Base-by-base conservation (phyloP, 2,329 filamentous ascomycete species). In the Trichoderma sp. region DNA sequence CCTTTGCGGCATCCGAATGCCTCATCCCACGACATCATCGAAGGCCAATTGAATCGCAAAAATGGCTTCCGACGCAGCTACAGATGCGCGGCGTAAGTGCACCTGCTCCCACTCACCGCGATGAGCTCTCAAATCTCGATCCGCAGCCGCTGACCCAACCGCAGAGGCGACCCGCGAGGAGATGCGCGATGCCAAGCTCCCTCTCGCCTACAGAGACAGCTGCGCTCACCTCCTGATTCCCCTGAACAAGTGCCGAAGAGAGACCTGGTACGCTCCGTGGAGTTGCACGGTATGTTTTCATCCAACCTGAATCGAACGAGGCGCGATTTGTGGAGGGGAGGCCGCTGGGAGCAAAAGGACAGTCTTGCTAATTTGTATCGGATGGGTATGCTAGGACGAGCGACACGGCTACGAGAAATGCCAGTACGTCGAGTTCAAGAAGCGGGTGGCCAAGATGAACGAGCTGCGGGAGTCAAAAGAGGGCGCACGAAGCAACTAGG, bases 341-440 rank as follows among this genome's bases (percentile, higher is more conserved):
- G 63, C 75, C 64, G n/a, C 50, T 66, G 76, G 38, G 38, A 50
- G 24, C 12, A 24, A 41, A 24, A 16, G 27, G 35, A 21, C 18
- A 33, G 21, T 6, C 11, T 18, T 67, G 75, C 75, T 66, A 50
- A 78, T 38, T 31, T 12, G 14, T 16, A n/a, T 33, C 27, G 74
- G 73, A 72, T 75, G 66, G 16, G 59, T 4, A 38, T 50, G 75
- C 76, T 83, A 98, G 97, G 92, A 95, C 85, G 97, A 99, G 89
- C 90, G 97, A 88, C 97, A 99, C 87, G 93, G 92, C 83, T 99
- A 99, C 89, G 97, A 99, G 85, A 98, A 98, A 86, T 99, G 97
- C 91, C 97, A 99, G 83, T 99, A 99, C 86, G 94, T 94, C 79
- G 97, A 98, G 85, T 99, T 99, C 90, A 98, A 98, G 92, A 95